Base-by-base conservation (phyloP, 345 rosid genomes). In the Rhodamnia rubescens region DNA sequence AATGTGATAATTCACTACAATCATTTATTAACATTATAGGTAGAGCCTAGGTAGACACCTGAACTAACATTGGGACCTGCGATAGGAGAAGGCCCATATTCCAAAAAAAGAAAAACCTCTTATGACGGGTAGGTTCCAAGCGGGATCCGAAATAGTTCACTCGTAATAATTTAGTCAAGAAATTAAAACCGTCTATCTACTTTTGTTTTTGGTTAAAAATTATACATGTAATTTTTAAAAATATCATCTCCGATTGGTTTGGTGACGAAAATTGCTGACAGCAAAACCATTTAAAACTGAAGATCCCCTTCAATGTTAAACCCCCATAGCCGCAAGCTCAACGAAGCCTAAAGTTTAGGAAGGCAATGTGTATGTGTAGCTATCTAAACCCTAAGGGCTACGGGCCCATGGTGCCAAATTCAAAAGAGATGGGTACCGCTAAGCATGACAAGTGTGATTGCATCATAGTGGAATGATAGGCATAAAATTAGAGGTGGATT, bases 221-320 rank as follows among this genome's bases (percentile, higher is more conserved):
- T 0, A 4, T 1, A 21, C 0, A 0, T 7, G 11, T 7, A 61
- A 1, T 29, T 61, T 27, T 14, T 29, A 7, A 61, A 27, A 61
- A 5, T 29, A 27, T 61, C 40, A 58, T 27, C 69, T n/a, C 18
- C 0, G 7, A 15, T 13, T n/a, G 0, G 74, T 61, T 20, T 4
- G 8, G 11, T 0, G 40, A 3, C 8, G 11, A 14, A 61, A 27
- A 14, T 27, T 27, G 40, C 20, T 61, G 16, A 58, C 0, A 1
- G n/a, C 32, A 58, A 58, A 58, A 58, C 69, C 69, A n/a, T 32
- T 0, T 26, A 2, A 0, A 58, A 58, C 64, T 27, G n/a, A 26
- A 26, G 29, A 26, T 5, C 15, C 69, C 32, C 18, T 2, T 27
- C 27, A 12, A 27, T 58, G 16, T 15, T n/a, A 58, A 58, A 57